Evolutionary conservation across 306 rosid species (phyloP), one percentile per base, ranked within the genome.

Genomic region (Begonia peltatifolia): DNA sequence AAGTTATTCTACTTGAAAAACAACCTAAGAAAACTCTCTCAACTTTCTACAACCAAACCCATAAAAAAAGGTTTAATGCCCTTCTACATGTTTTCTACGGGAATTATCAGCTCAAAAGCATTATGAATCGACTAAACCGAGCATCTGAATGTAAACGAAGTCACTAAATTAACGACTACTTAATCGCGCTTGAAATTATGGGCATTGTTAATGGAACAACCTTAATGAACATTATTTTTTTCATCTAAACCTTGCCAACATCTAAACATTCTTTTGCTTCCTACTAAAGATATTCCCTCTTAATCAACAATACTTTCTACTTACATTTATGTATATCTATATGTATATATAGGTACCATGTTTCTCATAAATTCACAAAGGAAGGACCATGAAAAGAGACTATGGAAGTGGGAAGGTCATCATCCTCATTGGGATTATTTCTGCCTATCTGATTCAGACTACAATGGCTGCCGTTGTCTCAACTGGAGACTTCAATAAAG

Each of bases 401-500:
- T 70, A 62, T 53, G 59, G 47, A 2, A 47, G 51, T 63, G 53
- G 57, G 50, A 68, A 54, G 48, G 17, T 71, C 42, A 11, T 76
- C 30, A 43, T 73, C 61, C 49, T 67, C 11, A 0, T 65, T 44
- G 80, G 74, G 62, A 41, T 76, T 70, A 35, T 82, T 56, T 49
- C 54, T 53, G 57, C 56, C 6, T 53, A 53, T 56, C 61, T 72
- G 52, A 35, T 67, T 69, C 75, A 55, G 55, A 30, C 63, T 55
- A 63, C 79, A 50, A 63, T 64, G 52, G 67, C 78, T 50, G 80
- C 87, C 43, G 70, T 80, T 64, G 76, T 89, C 76, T 85, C 97
- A 55, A 89, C 78, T 0, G 93, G 93, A 9, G 75, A 89, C 53
- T 84, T 79, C 84, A 76, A 80, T 50, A 76, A 85, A 70, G 97